Conservation (phyloP, 139 green algal genomes). For the Medakamo hakoo region DNA sequence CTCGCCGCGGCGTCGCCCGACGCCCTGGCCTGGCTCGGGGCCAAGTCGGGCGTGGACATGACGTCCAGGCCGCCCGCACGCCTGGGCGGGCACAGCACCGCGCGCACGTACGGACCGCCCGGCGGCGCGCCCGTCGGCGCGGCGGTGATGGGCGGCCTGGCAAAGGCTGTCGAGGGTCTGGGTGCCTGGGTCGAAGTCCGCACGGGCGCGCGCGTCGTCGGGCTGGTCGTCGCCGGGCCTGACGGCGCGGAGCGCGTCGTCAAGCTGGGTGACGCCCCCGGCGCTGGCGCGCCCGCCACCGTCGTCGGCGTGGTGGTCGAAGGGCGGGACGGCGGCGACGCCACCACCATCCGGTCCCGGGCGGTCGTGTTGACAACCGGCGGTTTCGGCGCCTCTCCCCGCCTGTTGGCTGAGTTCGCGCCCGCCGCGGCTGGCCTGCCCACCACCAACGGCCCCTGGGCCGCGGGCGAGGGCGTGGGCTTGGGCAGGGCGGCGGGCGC, state of each 20-base stretch:
- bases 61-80: neutral
- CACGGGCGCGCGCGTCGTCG: constrained; percentile 8
- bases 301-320: constrained; percentile 6
- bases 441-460: constrained; percentile 59
- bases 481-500: constrained; percentile 22
- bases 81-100: neutral
- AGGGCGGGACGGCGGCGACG: neutral
- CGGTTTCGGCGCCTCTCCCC: constrained; percentile 42
- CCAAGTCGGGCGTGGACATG: constrained; percentile 20
- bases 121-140: neutral
- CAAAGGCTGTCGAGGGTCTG: constrained; percentile 22
- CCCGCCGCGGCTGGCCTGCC: constrained; percentile 23
- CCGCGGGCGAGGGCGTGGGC: constrained; percentile 35
- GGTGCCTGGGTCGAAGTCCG: constrained; percentile 26
- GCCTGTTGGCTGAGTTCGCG: constrained; percentile 22
- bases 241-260: no score
- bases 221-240: no score
- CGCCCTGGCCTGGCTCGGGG: constrained; percentile 26
- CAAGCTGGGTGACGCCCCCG: no score
- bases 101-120: neutral
- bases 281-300: neutral
- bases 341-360: constrained; percentile 7
- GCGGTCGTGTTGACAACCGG: constrained; percentile 47
- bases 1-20: constrained; percentile 7
- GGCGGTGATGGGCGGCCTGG: neutral